These are phyloP conservation scores for Juglanconis oblonga DNA, from an alignment of 2,329 filamentous ascomycete species.

Conservation along the genomic window DNA sequence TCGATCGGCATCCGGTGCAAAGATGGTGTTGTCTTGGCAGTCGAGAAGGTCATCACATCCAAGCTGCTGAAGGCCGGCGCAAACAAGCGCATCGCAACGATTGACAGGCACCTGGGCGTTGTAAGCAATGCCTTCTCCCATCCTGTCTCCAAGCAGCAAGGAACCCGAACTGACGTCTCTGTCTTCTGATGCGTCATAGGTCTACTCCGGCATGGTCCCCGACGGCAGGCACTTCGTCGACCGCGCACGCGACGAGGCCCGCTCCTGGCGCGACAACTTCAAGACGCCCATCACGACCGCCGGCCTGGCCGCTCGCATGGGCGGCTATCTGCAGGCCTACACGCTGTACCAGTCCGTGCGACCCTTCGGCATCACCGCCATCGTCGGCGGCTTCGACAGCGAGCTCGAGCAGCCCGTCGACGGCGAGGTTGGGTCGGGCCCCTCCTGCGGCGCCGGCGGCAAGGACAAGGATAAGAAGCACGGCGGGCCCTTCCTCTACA, in stretches of 20 bases:
- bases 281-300: conserved; percentile 89
- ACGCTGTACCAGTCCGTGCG: conserved; percentile 96
- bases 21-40: conserved; percentile 91
- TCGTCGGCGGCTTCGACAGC: conserved; percentile 90
- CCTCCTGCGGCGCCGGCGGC: conserved; percentile 75
- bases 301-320: conserved; percentile 88
- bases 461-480: conserved; percentile 72
- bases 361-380: conserved; percentile 94
- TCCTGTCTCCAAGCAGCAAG: neutral
- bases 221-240: conserved; percentile 94
- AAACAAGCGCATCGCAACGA: conserved; percentile 94
- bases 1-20: conserved; percentile 96
- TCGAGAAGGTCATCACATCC: conserved; percentile 94
- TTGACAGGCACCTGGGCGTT: conserved; percentile 90
- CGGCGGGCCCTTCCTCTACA: conserved; percentile 92
- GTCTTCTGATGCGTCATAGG: conserved; percentile 47
- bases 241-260: conserved; percentile 89
- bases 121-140: conserved; percentile 50
- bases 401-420: conserved; percentile 83
- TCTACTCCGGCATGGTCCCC: conserved; percentile 89
- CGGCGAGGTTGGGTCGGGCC: conserved; percentile 83
- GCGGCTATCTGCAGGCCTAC: conserved; percentile 94
- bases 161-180: neutral
- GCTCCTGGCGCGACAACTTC: conserved; percentile 88
- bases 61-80: conserved; percentile 93